Evolutionary conservation across 495 filamentous ascomycete genomes (phyloP), one percentile per base, ranked within the genome.

Genomic region (Lichina pygmaea): DNA sequence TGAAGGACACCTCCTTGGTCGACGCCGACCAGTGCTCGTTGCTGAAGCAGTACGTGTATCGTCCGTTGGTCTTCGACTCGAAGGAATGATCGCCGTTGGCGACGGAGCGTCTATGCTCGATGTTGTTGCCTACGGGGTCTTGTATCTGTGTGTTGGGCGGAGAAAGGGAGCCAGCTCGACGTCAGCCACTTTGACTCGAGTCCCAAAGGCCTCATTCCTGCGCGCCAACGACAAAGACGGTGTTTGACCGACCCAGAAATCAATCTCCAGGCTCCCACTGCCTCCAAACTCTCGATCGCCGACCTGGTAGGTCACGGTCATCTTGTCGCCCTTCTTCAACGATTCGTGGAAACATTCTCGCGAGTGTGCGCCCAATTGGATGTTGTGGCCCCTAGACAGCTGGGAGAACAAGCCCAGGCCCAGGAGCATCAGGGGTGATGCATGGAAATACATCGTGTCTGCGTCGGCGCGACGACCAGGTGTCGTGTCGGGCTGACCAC

Each of bases 261-360:
- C 89, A 58, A 95, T 73, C 52, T 95, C 89, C 13, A 97, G 65
- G 55, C 94, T 95, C 10, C 89, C 86, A 38, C 83, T 85, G 12
- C 81, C 77, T 32, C 86, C 89, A 60, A 94, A 95, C 54, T 97
- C 89, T 46, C 91, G 63, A 58, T 97, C 89, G 52, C 91, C 89
- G 48, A 95, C 86, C 66, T 95, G 89, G 67, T 93, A 97, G 12
- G 85, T 89, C 33, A 97, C 86, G 8, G 85, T 94, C 89, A 97
- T 97, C 60, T 78, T 77, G 64, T 97, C 89, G 60, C 93, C 89
- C 53, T 68, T 72, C 64, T 93, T 85, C 39, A 97, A 75, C 43
- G 64, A 59, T 65, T 97, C 89, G 70, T 93, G 83, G 70, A 94
- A 97, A 66, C 89, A 97, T 66, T 97, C 89, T 57, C 83, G 71